Conservation (phyloP, 805 yeast genomes). For the Candida maesae region DNA sequence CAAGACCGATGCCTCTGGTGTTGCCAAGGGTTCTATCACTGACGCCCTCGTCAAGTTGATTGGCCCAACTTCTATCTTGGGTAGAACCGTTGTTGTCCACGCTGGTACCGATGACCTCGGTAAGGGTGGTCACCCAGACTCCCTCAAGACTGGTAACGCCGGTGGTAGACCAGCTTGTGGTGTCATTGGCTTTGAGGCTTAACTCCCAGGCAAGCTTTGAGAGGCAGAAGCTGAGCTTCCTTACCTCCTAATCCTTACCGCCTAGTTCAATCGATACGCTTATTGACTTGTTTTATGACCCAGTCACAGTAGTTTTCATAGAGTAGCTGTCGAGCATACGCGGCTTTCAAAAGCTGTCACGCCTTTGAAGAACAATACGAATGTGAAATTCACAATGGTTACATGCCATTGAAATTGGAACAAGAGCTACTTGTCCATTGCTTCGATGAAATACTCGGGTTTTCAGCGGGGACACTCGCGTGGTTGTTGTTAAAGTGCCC, state of each 20-base stretch:
- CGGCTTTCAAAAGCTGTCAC: no score
- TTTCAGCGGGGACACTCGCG: no score
- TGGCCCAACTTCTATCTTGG: constrained; percentile 85
- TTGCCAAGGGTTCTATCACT: constrained; percentile 84
- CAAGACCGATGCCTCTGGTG: constrained; percentile 79
- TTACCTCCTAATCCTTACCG: no score
- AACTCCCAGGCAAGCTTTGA: not conserved
- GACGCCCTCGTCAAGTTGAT: constrained; percentile 75
- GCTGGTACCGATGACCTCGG: constrained; percentile 93
- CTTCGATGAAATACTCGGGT: no score
- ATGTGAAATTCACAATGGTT: no score
- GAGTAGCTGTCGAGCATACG: no score
- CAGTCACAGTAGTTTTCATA: no score
- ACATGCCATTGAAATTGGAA: no score
- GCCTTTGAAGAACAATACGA: no score
- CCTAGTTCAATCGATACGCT: no score
- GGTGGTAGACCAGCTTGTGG: constrained; percentile 99
- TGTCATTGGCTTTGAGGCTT: constrained; percentile 64
- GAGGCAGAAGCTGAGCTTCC: not conserved
- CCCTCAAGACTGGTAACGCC: constrained; percentile 94
- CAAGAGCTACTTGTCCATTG: no score
- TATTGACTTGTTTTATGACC: not conserved
- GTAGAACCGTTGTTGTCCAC: constrained; percentile 95
- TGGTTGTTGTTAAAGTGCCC: no score
- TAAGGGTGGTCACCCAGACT: constrained; percentile 88